Evolutionary conservation across 805 yeast species (phyloP), one percentile per base, ranked within the genome.

Genomic region (Lipomyces yamadae): DNA sequence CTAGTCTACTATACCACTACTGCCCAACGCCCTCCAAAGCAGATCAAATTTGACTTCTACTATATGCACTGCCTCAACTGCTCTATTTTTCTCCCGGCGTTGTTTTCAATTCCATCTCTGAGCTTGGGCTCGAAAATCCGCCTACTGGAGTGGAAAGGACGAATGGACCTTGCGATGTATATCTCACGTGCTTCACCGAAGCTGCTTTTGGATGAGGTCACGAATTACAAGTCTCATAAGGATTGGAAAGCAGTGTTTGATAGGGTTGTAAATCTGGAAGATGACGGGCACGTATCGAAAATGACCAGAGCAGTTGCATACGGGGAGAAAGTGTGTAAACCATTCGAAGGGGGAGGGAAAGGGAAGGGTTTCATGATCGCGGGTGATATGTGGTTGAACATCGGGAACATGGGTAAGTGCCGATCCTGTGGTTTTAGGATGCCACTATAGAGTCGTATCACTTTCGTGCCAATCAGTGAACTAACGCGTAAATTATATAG

Each of bases 131-230:
- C 45, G 4, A 39, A 39, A 39, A 39, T 13, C 13, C 45, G 45
- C 4, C 45, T 39, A 39, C 45, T 39, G 0, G 45, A 39, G 45
- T 39, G 45, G 45, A 39, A 39, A 39, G 45, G 45, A 39, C 45
- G 45, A 39, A 39, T 39, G 45, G 45, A 39, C 45, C 45, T 39
- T n/a, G 45, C 45, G 45, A 39, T 39, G 45, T 39, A 39, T 39
- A n/a, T 39, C 45, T 39, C 45, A 13, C 45, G 45, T 39, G 4
- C 4, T 1, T 1, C 45, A 39, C 45, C 45, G 45, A 39, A 39
- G 45, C 18, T 39, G 45, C 45, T 1, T 39, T 39, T 39, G 45
- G 45, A 39, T 39, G 45, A 39, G 18, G 45, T 39, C 45, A 39
- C 18, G 45, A 39, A 39, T 39, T 39, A 39, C 45, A 39, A 39